Conservation (phyloP, 2,329 filamentous ascomycete genomes). For the Aspergillus sp. region DNA sequence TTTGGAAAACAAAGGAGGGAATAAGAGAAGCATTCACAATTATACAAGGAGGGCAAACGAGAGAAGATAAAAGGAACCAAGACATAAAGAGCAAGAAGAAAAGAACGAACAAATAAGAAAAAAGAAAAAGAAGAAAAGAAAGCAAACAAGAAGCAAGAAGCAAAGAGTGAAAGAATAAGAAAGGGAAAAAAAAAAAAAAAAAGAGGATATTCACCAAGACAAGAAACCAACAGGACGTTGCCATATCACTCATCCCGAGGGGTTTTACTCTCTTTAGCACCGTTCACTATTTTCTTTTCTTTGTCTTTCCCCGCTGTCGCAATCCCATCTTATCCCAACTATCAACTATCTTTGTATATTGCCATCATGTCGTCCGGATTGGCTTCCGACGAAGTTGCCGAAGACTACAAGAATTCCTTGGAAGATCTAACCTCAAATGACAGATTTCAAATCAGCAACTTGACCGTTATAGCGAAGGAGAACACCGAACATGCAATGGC, state of each 20-base stretch:
- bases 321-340: no score
- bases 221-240: no score
- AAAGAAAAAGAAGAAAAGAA: slow-evolving; percentile 7
- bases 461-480: slow-evolving; percentile 96
- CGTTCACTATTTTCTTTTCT: not conserved
- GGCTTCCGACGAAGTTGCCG: slow-evolving; percentile 77
- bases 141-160: slow-evolving; percentile 2
- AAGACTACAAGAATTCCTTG: slow-evolving; percentile 89
- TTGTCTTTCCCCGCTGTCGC: no score
- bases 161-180: no score
- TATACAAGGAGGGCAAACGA: slow-evolving; percentile 9
- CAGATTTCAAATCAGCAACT: slow-evolving; percentile 91
- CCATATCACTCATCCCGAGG: no score
- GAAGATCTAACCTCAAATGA: slow-evolving; percentile 89
- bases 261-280: not conserved
- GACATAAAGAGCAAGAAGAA: slow-evolving; percentile 11
- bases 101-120: slow-evolving; percentile 7
- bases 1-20: slow-evolving; percentile 18
- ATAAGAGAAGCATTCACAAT: slow-evolving; percentile 9
- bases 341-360: slow-evolving; percentile 12
- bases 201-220: no score
- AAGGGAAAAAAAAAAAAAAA: not conserved
- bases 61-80: slow-evolving; percentile 14
- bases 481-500: slow-evolving; percentile 93
- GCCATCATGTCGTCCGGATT: slow-evolving; percentile 59